Base-by-base conservation (phyloP, 139 green algal genomes). In the Desmodesmus armatus region DNA sequence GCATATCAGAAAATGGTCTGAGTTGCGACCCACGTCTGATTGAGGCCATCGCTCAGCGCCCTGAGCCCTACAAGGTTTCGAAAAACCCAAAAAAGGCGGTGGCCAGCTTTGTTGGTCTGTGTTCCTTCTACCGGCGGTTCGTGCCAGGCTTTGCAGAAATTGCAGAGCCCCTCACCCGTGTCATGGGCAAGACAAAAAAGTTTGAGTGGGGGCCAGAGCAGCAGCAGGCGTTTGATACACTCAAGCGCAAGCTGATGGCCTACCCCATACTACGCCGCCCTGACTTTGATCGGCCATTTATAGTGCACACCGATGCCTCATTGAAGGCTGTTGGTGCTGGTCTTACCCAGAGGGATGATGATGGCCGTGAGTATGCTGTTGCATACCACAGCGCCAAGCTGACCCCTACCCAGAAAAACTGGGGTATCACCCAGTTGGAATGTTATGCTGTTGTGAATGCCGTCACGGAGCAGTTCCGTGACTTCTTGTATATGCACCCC, bases 71-170 rank as follows among this genome's bases (percentile, higher is more conserved):
- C 23, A 41, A 44, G 15, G 79, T 63, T 39, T 33, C 70, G 2
- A 67, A 35, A n/a, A 25, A 75, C 19, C 25, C 87, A n/a, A n/a
- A n/a, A n/a, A n/a, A n/a, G n/a, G n/a, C n/a, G n/a, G n/a, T n/a
- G 0, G 51, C 47, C 35, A 63, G 62, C 73, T 90, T 90, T 53
- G 33, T 90, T 13, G 86, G 86, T 3, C 49, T 86, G 19, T 65
- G 51, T 47, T 75, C 72, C 2, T 90, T 80, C 53, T 90, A 85
- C 44, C 73, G 76, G 1, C 7, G 49, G 2, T 80, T 77, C 39
- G 55, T 90, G 13, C 1, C 81, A 27, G 37, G 58, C 51, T 90
- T 77, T 44, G 55, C 72, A 5, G 13, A 53, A 1, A 78, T 84
- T 33, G 70, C 78, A 7, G 41, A 31, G 13, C 85, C 85, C 13